These are phyloP conservation scores for Solanum etuberosum DNA, from an alignment of 257 asterid species.

Conservation along the genomic window DNA sequence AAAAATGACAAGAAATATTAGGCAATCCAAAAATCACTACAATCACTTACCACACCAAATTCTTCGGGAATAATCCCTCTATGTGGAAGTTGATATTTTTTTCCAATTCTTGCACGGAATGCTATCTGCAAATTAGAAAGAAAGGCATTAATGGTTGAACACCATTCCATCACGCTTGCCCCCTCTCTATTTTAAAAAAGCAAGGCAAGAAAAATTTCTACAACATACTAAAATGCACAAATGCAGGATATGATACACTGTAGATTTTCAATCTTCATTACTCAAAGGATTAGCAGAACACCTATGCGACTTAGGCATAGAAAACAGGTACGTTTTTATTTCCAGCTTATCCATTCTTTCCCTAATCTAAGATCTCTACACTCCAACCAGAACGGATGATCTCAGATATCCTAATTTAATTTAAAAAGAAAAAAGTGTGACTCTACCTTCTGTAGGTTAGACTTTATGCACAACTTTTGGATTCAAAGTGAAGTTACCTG, in stretches of 20 bases:
- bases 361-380: not conserved
- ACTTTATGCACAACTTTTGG: not conserved
- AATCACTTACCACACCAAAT: conserved; percentile 81
- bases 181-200: not conserved
- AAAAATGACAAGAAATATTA: not conserved
- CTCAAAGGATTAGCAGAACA: not conserved
- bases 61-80: conserved; percentile 94
- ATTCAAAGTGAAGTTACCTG: conserved; percentile 40
- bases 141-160: not conserved
- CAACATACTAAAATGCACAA: not conserved
- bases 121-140: conserved; percentile 50
- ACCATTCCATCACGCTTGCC: not conserved
- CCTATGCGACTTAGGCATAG: not conserved
- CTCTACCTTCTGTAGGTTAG: not conserved
- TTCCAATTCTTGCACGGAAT: conserved; percentile 93
- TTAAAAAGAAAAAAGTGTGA: not conserved
- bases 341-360: not conserved
- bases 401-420: not conserved
- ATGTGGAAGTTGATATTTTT: conserved; percentile 86
- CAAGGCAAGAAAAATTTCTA: not conserved
- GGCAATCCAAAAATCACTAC: not conserved
- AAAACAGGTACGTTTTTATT: not conserved
- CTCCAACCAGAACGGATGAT: not conserved
- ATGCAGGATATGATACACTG: not conserved
- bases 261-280: not conserved